Conservation (phyloP, 1,284 basidiomycete species). For the Boletus smithii region DNA sequence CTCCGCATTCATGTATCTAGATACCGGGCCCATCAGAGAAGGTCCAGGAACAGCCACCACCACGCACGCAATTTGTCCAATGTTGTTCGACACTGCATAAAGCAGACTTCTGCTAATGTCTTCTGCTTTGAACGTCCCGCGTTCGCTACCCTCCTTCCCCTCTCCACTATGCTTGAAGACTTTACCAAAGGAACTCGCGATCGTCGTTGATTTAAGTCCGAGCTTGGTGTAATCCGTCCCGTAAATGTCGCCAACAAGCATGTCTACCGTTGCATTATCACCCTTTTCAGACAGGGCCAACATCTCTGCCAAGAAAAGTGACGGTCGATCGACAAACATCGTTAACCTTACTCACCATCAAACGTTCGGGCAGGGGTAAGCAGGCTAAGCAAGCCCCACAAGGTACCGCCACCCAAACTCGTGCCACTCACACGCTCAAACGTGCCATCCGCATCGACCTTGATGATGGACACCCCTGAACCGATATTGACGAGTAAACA, state of each 20-base stretch:
- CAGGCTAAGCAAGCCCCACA: constrained; percentile 95
- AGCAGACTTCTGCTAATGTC: constrained; percentile 94
- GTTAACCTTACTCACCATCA: constrained; percentile 66
- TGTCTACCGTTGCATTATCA: constrained; percentile 93
- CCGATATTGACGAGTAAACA: constrained; percentile 98
- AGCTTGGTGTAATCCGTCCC: constrained; percentile 92
- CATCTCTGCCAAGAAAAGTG: constrained; percentile 72
- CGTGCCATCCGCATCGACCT: constrained; percentile 91
- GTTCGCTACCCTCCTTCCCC: constrained; percentile 48
- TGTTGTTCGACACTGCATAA: constrained; percentile 98
- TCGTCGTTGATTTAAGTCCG: constrained; percentile 95
- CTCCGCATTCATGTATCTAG: constrained; percentile 98
- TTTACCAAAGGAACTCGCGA: constrained; percentile 97
- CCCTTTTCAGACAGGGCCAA: constrained; percentile 89
- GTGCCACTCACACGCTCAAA: constrained; percentile 98
- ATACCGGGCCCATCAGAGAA: constrained; percentile 14
- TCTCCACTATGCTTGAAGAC: constrained; percentile 89
- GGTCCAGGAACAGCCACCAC: constrained; percentile 38
- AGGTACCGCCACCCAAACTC: constrained; percentile 96
- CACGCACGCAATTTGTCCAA: constrained; percentile 98
- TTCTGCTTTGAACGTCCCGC: constrained; percentile 71
- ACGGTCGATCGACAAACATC: constrained; percentile 6
- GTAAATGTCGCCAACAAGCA: constrained; percentile 99
- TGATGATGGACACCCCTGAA: constrained; percentile 96
- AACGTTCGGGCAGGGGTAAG: constrained; percentile 95